Conservation (phyloP, 1,284 basidiomycete species). For the Naganishia albida region DNA sequence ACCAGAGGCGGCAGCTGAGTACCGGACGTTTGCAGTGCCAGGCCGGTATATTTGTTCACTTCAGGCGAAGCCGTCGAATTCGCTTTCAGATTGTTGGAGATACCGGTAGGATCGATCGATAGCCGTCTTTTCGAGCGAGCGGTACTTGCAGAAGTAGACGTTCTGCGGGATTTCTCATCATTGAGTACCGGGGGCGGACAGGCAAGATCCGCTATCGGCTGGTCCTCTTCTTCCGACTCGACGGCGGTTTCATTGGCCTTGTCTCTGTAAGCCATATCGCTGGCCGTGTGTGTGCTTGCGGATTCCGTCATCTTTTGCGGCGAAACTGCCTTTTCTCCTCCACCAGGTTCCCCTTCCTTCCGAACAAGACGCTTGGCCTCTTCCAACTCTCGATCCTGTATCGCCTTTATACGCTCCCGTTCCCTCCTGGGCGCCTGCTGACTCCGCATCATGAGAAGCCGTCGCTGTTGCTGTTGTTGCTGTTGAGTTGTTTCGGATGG, state of each 20-base stretch:
- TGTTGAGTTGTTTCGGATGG: conserved; percentile 34
- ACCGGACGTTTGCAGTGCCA: background rate
- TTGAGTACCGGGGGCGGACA: background rate
- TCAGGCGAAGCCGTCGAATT: conserved; percentile 24
- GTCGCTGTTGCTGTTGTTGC: conserved; percentile 25
- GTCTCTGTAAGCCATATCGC: conserved; percentile 29
- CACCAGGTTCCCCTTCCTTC: background rate
- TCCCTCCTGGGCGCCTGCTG: conserved; percentile 50
- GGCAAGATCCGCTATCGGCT: conserved; percentile 19
- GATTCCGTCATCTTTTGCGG: conserved; percentile 1
- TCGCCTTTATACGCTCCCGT: conserved; percentile 40
- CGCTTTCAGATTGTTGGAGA: conserved; percentile 18
- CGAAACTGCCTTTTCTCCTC: background rate
- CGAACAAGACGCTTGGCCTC: conserved; percentile 14
- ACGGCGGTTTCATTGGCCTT: conserved; percentile 9
- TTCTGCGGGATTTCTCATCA: background rate
- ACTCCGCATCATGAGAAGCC: conserved; percentile 40
- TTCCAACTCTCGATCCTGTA: conserved; percentile 32
- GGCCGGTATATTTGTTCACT: background rate
- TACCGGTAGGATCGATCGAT: conserved; percentile 25
- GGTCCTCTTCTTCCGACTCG: conserved; percentile 25
- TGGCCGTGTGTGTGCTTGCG: background rate
- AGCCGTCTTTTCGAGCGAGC: conserved; percentile 18
- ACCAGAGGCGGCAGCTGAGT: conserved; percentile 35
- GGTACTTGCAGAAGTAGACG: conserved; percentile 10